Conservation (phyloP, 164 flowering plant genomes). For the Stephania japonica region DNA sequence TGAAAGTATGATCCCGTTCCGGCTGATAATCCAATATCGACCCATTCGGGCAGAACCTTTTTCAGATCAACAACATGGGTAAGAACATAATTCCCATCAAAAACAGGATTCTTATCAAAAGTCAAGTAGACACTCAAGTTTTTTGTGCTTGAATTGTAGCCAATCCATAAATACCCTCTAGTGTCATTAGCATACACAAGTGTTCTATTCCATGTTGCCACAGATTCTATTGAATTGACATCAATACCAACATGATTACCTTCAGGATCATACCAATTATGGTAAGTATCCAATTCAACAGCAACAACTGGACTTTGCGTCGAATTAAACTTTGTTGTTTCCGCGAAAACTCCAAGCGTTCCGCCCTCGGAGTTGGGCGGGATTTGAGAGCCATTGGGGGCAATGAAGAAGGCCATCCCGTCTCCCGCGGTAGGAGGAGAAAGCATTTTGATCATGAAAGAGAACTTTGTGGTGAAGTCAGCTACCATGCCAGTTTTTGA, state of each 20-base stretch:
- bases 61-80: conserved; percentile 16
- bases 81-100: not conserved
- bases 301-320: conserved; percentile 9
- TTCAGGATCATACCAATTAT: conserved; percentile 24
- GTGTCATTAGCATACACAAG: not conserved
- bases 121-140: conserved; percentile 14
- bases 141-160: conserved; percentile 12
- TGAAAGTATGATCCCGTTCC: not conserved
- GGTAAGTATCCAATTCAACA: conserved; percentile 30
- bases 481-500: conserved; percentile 17
- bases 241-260: conserved; percentile 32
- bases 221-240: conserved; percentile 15
- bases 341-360: conserved; percentile 17
- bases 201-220: conserved; percentile 13
- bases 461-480: conserved; percentile 36
- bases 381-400: conserved; percentile 15
- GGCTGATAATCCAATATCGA: conserved; percentile 17
- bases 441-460: conserved; percentile 16
- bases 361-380: conserved; percentile 23
- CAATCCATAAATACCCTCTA: conserved; percentile 12
- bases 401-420: conserved; percentile 29
- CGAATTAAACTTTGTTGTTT: not conserved
- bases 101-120: conserved; percentile 9
- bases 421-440: not conserved
- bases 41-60: conserved; percentile 17